These are phyloP conservation scores for Fusarium tupiense DNA, from an alignment of 2,329 filamentous ascomycete genomes.

Conservation along the genomic window DNA sequence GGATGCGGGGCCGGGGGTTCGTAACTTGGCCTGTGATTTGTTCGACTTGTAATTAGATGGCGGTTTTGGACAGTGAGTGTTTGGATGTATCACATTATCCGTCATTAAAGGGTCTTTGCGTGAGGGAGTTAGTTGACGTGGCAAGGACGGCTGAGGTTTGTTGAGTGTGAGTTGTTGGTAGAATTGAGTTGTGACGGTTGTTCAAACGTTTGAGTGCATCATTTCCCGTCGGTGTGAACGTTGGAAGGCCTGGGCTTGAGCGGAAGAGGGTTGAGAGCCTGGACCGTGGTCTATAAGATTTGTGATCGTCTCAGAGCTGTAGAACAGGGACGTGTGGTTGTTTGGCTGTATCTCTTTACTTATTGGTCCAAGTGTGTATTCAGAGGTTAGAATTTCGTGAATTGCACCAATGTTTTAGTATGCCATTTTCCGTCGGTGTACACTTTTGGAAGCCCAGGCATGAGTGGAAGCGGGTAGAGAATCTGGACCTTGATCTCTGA, in stretches of 20 bases:
- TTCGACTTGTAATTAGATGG: background rate
- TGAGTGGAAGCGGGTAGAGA: background rate
- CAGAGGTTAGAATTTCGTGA: background rate
- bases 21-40: background rate
- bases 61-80: background rate
- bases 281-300: background rate
- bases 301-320: background rate
- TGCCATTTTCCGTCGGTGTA: background rate
- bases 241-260: too few relatives aligned
- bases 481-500: background rate
- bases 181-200: background rate
- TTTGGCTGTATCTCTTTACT: background rate
- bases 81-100: background rate
- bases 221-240: background rate
- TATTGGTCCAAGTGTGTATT: background rate
- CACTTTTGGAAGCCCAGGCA: background rate
- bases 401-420: background rate
- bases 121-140: background rate
- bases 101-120: background rate
- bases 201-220: background rate
- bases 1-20: background rate
- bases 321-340: background rate
- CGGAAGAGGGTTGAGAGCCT: accelerated
- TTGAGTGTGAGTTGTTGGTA: background rate
- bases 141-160: background rate